A percentile compares a stretch with the other conserved stretches of the same genome.
These are phyloP conservation scores for Saitozyma podzolica DNA, from an alignment of 768 basidiomycete genomes.

Conservation along the genomic window DNA sequence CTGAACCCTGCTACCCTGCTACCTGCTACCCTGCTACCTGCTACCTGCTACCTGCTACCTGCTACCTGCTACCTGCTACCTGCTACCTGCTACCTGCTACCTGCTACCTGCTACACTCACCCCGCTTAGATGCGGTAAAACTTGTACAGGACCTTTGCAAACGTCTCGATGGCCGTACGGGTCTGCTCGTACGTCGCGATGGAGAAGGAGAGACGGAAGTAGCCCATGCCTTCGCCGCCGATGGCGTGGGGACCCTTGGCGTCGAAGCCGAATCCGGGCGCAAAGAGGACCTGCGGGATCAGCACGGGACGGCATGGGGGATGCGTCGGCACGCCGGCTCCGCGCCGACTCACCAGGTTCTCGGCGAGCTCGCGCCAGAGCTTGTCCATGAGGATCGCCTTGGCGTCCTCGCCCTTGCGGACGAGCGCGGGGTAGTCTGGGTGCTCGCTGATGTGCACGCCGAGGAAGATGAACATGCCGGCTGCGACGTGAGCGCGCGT, in stretches of 20 bases:
- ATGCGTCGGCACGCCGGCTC: slow-evolving; percentile 7
- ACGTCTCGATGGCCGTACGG: slow-evolving; percentile 36
- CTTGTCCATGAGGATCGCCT: slow-evolving; percentile 57
- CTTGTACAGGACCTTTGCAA: slow-evolving; percentile 41
- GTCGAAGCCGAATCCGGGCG: slow-evolving; percentile 61
- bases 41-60: no score
- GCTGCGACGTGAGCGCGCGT: slow-evolving; percentile 46
- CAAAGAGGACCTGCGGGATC: slow-evolving; percentile 58
- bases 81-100: no score
- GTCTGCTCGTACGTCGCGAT: slow-evolving; percentile 50
- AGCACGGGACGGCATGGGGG: slow-evolving; percentile 23
- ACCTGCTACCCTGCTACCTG: no score
- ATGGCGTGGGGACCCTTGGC: slow-evolving; percentile 40
- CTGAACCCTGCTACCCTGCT: no score
- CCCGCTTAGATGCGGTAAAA: slow-evolving; percentile 28
- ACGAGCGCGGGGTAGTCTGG: slow-evolving; percentile 53
- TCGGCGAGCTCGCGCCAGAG: slow-evolving; percentile 62
- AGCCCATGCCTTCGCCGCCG: slow-evolving; percentile 45
- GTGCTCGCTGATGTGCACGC: slow-evolving; percentile 64
- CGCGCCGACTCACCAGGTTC: slow-evolving; percentile 21
- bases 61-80: no score
- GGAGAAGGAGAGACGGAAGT: slow-evolving; percentile 53
- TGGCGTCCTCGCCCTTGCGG: slow-evolving; percentile 43
- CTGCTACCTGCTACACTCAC: no score
- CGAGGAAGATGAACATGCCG: slow-evolving; percentile 79